Conservation (phyloP, 495 filamentous ascomycete genomes). For the Podospora pseudocomata region DNA sequence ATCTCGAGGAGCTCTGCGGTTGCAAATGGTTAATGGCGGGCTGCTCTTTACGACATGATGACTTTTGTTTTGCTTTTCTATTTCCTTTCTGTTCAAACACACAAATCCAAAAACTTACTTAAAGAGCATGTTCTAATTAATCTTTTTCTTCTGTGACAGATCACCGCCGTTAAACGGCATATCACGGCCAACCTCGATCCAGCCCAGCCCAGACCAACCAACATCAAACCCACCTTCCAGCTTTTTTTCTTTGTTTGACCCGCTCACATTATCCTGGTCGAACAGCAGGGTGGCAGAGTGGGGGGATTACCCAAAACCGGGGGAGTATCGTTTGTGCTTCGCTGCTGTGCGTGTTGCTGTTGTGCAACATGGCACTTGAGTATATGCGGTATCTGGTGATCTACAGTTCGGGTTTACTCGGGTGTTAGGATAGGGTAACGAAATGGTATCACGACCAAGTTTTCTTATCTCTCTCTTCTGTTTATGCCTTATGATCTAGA, state of each 20-base stretch:
- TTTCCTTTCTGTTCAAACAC: not conserved
- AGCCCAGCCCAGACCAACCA: not conserved
- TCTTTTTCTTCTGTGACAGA: not conserved
- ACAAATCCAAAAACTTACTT: not conserved
- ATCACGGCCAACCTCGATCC: not conserved
- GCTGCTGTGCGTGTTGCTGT: not conserved
- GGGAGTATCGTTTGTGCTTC: not conserved
- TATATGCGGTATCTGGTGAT: not conserved
- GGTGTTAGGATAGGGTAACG: not conserved
- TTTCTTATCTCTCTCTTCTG: not conserved
- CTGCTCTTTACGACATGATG: not conserved
- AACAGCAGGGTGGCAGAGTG: not conserved
- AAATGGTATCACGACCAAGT: not conserved
- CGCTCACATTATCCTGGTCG: not conserved
- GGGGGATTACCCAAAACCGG: not conserved
- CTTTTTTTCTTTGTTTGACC: not conserved
- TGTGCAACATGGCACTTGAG: not conserved
- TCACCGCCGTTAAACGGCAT: conserved; percentile 7
- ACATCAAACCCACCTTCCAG: not conserved
- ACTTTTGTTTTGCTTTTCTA: not conserved
- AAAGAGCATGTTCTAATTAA: conserved; percentile 4
- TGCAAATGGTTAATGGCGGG: not conserved
- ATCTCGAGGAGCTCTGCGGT: not conserved
- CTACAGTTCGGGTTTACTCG: not conserved
- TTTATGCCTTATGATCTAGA: not conserved